phyloP scores from a whole-genome alignment of 257 asterid genomes.

The Paraleonurus japonicus region DNA sequence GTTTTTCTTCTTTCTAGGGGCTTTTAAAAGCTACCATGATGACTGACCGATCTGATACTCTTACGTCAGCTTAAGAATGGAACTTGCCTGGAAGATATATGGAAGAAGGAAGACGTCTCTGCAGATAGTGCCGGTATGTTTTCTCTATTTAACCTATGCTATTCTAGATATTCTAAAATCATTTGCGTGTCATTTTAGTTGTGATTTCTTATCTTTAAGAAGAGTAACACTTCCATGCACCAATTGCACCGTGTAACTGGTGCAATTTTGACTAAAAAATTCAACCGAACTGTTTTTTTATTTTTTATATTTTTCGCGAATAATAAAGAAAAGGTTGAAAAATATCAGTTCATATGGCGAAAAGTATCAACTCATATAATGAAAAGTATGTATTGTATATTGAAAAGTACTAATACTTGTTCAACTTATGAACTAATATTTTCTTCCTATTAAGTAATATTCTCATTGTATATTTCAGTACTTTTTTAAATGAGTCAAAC shows the following conservation, averaged over 20 bases:
- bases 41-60: constrained; percentile 24
- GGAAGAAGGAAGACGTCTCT: constrained; percentile 45
- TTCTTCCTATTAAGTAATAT: neutral
- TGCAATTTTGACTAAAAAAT: neutral
- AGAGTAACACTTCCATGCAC: neutral
- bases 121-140: constrained; percentile 36
- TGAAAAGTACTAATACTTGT: neutral
- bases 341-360: neutral
- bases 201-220: neutral
- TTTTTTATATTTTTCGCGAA: neutral
- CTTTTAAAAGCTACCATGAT: constrained; percentile 20
- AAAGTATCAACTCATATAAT: neutral
- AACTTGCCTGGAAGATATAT: constrained; percentile 41
- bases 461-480: neutral
- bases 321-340: too few species aligned
- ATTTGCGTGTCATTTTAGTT: neutral
- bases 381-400: neutral
- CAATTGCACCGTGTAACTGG: too few species aligned
- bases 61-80: constrained; percentile 62
- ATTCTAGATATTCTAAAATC: constrained; percentile 4
- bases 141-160: constrained; percentile 10
- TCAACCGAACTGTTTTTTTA: neutral
- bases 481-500: too few species aligned
- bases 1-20: constrained; percentile 20
- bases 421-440: neutral